Evolutionary conservation across 2,329 filamentous ascomycete species (phyloP).

Genomic region (Bertia moriformis): DNA sequence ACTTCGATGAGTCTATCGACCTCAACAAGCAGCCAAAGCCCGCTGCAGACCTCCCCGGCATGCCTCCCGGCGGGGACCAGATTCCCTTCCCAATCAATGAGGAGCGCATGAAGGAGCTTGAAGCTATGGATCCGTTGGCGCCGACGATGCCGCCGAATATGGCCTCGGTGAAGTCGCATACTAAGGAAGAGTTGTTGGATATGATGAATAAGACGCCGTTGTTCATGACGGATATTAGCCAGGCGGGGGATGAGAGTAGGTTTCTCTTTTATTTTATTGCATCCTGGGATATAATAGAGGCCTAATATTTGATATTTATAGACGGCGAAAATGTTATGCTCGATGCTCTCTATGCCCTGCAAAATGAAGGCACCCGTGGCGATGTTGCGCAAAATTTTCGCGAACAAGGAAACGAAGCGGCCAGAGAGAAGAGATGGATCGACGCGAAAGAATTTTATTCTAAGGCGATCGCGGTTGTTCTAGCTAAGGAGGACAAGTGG

Average conservation of each 20-base stretch:
- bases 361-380: slow-evolving; percentile 49
- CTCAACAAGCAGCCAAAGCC: slow-evolving; percentile 4
- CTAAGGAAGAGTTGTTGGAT: slow-evolving; percentile 38
- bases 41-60: slow-evolving; percentile 4
- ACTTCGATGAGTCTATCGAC: slow-evolving; percentile 4
- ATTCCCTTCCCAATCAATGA: background rate
- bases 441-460: slow-evolving; percentile 54
- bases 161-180: slow-evolving; percentile 36
- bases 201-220: slow-evolving; percentile 52
- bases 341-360: slow-evolving; percentile 49
- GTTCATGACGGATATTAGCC: slow-evolving; percentile 53
- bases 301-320: background rate
- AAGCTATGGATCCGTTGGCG: background rate
- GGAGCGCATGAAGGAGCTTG: background rate
- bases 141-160: slow-evolving; percentile 34
- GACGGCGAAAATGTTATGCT: slow-evolving; percentile 13
- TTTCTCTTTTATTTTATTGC: too few species aligned
- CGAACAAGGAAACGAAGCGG: slow-evolving; percentile 54
- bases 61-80: background rate
- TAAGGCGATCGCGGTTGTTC: slow-evolving; percentile 37
- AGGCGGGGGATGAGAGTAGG: slow-evolving; percentile 27
- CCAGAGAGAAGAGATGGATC: slow-evolving; percentile 40
- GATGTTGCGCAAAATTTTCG: slow-evolving; percentile 49
- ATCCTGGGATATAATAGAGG: too few species aligned
- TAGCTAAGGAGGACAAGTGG: background rate